Base-by-base conservation (phyloP, 768 basidiomycete species). In the Psilocybe subaeruginosa region DNA sequence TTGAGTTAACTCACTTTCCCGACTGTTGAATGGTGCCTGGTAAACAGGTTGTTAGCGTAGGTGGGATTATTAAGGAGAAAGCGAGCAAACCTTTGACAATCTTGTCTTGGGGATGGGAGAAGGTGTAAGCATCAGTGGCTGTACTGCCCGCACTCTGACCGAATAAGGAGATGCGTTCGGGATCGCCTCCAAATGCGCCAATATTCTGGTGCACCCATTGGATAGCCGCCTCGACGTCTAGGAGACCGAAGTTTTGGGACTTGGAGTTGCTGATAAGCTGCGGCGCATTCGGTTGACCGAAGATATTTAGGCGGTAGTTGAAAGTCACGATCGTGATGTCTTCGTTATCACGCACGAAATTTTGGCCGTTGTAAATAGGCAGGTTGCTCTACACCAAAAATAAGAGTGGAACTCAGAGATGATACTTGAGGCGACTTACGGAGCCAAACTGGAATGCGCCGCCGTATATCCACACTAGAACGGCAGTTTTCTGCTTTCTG, bases 151-250 rank as follows among this genome's bases (percentile, higher is more conserved):
- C 77, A 60, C 76, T 77, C 56, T 78, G 72, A 7, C 78, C 78
- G 48, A 75, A 77, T 16, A 79, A 49, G 12, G 68, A 68, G 33
- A 79, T 71, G 54, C 82, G 72, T 4, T 73, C 65, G 4, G 76
- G 77, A 63, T 78, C 77, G 19, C 77, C 77, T 30, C 77, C 77
- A 54, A 83, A 84, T 8, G 67, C 72, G n/a, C 72, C 76, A 52
- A 84, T 83, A 63, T 84, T 80, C 51, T 76, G 70, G 46, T 79
- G 74, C 3, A 83, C 75, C 82, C 81, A 82, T 61, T 80, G 64
- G 6, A 83, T 73, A n/a, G 75, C 81, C n/a, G 77, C 74, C 17
- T 76, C 71, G 2, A 73, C 23, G 52, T 80, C 78, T 9, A 78
- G 70, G 3, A 79, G 67, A 16, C 77, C 78, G 64, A 77, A 79